Percentiles rank a stretch among this genome's conserved stretches.
Conservation (phyloP, 1,284 basidiomycete genomes). For the Tetrapyrgos nigripes region DNA sequence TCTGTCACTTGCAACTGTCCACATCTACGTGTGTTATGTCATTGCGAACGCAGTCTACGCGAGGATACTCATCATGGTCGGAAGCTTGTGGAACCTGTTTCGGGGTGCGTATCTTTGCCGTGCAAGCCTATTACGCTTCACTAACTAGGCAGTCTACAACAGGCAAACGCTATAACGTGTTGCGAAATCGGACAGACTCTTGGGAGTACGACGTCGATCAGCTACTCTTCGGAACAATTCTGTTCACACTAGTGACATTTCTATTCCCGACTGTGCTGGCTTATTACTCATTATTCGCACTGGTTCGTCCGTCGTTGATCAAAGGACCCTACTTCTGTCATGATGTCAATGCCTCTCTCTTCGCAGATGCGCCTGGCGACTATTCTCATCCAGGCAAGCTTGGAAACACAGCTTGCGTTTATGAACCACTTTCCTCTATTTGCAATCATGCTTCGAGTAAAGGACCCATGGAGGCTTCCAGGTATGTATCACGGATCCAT, state of each 20-base stretch:
- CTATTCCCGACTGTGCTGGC: slow-evolving; percentile 89
- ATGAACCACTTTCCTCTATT: slow-evolving; percentile 95
- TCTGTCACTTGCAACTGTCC: slow-evolving; percentile 71
- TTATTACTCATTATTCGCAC: slow-evolving; percentile 85
- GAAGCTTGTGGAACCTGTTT: slow-evolving; percentile 93
- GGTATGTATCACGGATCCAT: slow-evolving; percentile 49
- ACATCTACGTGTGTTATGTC: slow-evolving; percentile 78
- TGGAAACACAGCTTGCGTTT: slow-evolving; percentile 74
- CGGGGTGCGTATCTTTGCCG: slow-evolving; percentile 68
- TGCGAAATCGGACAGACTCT: slow-evolving; percentile 85
- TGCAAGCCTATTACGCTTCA: neutral
- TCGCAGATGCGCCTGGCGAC: slow-evolving; percentile 66
- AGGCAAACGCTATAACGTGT: slow-evolving; percentile 89
- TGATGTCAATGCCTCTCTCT: neutral
- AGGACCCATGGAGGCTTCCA: slow-evolving; percentile 86
- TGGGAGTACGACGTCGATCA: slow-evolving; percentile 95
- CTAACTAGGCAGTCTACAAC: neutral
- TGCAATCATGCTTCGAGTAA: slow-evolving; percentile 83
- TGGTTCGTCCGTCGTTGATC: slow-evolving; percentile 47
- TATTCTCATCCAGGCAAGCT: slow-evolving; percentile 61
- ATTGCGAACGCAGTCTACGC: slow-evolving; percentile 71
- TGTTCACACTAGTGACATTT: slow-evolving; percentile 93
- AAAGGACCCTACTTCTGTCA: neutral
- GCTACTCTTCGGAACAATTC: slow-evolving; percentile 90
- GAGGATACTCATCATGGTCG: slow-evolving; percentile 65